Evolutionary conservation across 352 stramenopile genomes (phyloP), one percentile per base, ranked within the genome.

Genomic region (Phytophthora lateralis): DNA sequence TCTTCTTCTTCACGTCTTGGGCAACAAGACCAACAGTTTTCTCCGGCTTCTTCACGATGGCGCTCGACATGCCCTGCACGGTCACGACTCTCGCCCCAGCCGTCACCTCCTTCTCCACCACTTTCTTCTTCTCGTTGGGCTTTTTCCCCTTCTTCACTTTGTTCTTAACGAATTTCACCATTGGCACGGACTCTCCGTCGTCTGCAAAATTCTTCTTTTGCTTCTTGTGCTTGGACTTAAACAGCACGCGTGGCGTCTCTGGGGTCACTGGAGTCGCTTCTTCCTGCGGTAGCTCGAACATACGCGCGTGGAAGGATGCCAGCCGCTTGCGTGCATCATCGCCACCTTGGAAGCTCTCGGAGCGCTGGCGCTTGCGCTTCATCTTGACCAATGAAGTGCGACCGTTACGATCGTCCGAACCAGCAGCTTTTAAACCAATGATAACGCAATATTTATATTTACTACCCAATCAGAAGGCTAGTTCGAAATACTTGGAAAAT

Each of bases 261-360:
- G 42, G 11, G 5, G 27, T 20, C 20, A 18, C 8, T 1, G 17
- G 26, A 8, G 17, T 6, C 29, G 51, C 38, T 29, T 39, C 54
- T 52, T 44, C 68, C 54, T 42, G 56, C 9, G 62, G 72, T 15
- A 75, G 32, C 32, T 89, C 76, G 51, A 92, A 90, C 77, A 92
- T 88, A 6, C 67, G 68, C 35, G 57, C 67, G 6, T 70, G 71
- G 63, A 92, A 92, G 15, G 71, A 73, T 20, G 45, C 71, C 12
- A 89, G 54, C 4, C 79, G 71, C 56, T 80, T 50, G 53, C 50
- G 68, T 5, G 80, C 69, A 45, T 85, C 67, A 20, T 76, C 61
- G 12, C 59, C 41, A 35, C 27, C 54, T 41, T 69, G 54, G 46
- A 74, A 58, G 43, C 67, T 79, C 14, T 57, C 65, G 15, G 70